Percentiles rank a stretch among this genome's conserved stretches.
Conservation (phyloP, 352 stramenopile species). For the Phytopythium oedochilum region DNA sequence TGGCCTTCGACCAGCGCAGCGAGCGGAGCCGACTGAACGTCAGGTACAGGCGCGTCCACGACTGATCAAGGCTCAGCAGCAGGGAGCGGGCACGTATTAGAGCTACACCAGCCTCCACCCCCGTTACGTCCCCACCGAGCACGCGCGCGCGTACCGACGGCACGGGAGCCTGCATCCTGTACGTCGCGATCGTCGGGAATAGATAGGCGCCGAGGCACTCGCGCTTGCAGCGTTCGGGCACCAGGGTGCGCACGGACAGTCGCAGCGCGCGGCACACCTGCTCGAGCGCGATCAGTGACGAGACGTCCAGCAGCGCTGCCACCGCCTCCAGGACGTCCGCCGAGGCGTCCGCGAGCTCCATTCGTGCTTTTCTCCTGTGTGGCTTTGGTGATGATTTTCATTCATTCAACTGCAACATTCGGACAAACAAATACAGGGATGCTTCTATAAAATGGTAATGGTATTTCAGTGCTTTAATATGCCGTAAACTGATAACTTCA, state of each 20-base stretch:
- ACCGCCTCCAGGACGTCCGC: conserved; percentile 34
- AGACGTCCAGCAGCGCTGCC: conserved; percentile 22
- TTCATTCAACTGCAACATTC: not conserved
- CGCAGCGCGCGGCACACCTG: conserved; percentile 12
- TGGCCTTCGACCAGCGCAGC: conserved; percentile 40
- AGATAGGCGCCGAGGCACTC: conserved; percentile 61
- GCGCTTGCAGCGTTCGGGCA: conserved; percentile 48
- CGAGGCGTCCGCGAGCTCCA: conserved; percentile 23
- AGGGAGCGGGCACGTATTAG: too few relatives aligned
- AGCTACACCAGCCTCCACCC: too few relatives aligned
- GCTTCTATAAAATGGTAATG: too few relatives aligned
- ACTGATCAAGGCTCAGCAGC: too few relatives aligned
- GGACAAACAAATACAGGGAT: too few relatives aligned
- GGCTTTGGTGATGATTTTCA: too few relatives aligned
- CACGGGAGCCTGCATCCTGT: conserved; percentile 53
- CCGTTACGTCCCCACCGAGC: too few relatives aligned
- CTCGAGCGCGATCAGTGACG: conserved; percentile 41
- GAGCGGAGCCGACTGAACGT: conserved; percentile 29
- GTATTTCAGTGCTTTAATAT: too few relatives aligned
- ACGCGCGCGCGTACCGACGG: conserved; percentile 17
- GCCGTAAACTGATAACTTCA: too few relatives aligned
- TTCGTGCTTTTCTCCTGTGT: too few relatives aligned
- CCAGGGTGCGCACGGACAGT: conserved; percentile 4
- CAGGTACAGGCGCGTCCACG: conserved; percentile 57
- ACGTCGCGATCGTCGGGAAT: conserved; percentile 55